Base-by-base conservation (phyloP, 2,329 filamentous ascomycete genomes). In the Aspergillus fijiensis region DNA sequence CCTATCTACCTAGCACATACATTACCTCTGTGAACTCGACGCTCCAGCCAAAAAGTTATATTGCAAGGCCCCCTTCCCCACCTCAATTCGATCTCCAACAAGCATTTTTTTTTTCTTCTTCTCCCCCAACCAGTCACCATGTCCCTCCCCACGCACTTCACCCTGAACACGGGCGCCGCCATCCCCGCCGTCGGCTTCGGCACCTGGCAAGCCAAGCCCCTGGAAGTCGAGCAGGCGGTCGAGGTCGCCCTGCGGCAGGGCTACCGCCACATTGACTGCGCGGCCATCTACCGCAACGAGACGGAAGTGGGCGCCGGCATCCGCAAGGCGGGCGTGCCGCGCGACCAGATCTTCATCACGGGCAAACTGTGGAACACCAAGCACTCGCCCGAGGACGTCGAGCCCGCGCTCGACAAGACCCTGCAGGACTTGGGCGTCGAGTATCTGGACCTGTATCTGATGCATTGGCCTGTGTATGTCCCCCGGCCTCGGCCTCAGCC, bases 341-440 rank as follows among this genome's bases (percentile, higher is more conserved):
- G 88, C 25, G 79, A 82, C 58, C 78, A 89, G 68, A 85, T 90
- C 72, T 91, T 85, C 83, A 75, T 90, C 60, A 94, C 91, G 55
- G 92, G 90, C 68, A 96, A 95, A 83, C 85, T 94, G 57, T 86
- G 91, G 81, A 92, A 93, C 82, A 84, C 88, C 54, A 89, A 87
- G 84, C 89, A 92, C 79, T 67, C 69, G 6, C 63, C 65, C 1
- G 86, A 89, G 78, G 82, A 85, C 63, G 88, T 88, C 29, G 77
- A 81, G 45, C 84, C 88, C 71, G 88, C 83, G 25, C 80, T 90
- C 58, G 80, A 84, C 60, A 77, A 78, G 56, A 87, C 85, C 11
- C 79, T 90, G 60, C 80, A 84, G 72, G 84, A 82, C 66, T 79
- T 90, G 19, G 51, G 45, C 12, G 16, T 54, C 4, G 35, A 19